Evolutionary conservation across 1,284 basidiomycete species (phyloP), one percentile per base, ranked within the genome.

Genomic region (Puccinia coronata): DNA sequence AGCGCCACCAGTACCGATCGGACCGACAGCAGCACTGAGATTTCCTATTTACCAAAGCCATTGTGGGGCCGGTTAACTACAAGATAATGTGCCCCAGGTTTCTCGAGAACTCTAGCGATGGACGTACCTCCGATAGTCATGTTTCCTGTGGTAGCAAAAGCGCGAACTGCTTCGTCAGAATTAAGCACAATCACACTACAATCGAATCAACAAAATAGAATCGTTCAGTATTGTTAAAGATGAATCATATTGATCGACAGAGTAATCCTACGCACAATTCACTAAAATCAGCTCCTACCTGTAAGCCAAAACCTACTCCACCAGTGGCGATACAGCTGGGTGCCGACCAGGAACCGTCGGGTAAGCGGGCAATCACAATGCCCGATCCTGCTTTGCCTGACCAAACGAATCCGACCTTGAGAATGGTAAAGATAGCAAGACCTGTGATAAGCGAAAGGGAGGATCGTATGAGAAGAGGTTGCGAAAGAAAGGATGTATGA

Each of bases 241-340:
- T 59, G 41, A 72, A 31, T 39, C 16, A 16, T 34, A 76, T 49
- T 18, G 23, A 39, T 59, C 36, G 41, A 59, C 31, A 63, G 1
- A 49, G 4, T 67, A 25, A 49, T 34, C 23, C n/a, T n/a, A 61
- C 77, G 5, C 36, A 80, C 77, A 80, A 80, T 70, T 80, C 77
- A 63, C 77, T 80, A 63, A 80, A 70, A 53, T 80, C 77, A 4
- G 93, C 93, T 80, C 95, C 95, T 82, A 96, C 93, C 87, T 97
- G 96, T 69, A 98, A 90, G 67, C 96, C 96, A 91, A 96, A 96
- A 55, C 96, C 96, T 6, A 97, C 89, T n/a, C 77, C 77, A 34
- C 94, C 96, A 0, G 96, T 98, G n/a, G 94, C 96, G 86, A 99
- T 97, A 87, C 96, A 98, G 61, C 92, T 95, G 0, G 96, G 96